These are phyloP conservation scores for Nadsonia starkeyi-henricii DNA, from an alignment of 1,139 yeast genomes.

Conservation along the genomic window DNA sequence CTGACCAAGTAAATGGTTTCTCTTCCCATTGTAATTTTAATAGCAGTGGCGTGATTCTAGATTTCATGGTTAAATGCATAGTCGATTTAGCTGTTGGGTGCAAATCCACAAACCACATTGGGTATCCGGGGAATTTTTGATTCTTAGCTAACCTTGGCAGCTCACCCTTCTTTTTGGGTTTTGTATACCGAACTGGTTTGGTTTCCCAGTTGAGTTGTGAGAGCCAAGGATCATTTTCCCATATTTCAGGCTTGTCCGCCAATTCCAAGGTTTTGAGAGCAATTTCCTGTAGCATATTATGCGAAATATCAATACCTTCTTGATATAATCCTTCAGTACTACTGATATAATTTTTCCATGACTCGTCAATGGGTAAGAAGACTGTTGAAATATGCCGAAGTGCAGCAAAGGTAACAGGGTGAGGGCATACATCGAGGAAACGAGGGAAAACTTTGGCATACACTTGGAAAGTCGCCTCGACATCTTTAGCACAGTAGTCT, in stretches of 20 bases:
- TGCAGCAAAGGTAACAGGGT: slow-evolving; percentile 91
- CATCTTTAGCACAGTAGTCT: slow-evolving; percentile 79
- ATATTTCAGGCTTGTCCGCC: slow-evolving; percentile 22
- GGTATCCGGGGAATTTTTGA: slow-evolving; percentile 80
- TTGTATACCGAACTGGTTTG: slow-evolving; percentile 49
- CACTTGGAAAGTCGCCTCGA: slow-evolving; percentile 57
- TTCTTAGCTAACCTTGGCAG: slow-evolving; percentile 33
- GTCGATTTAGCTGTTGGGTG: slow-evolving; percentile 34
- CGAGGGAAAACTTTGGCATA: slow-evolving; percentile 55
- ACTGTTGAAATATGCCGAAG: slow-evolving; percentile 62
- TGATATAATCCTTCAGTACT: slow-evolving; percentile 57
- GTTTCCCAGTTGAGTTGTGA: slow-evolving; percentile 79
- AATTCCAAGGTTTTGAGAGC: slow-evolving; percentile 45
- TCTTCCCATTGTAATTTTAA: slow-evolving; percentile 78
- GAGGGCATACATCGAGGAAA: slow-evolving; percentile 61
- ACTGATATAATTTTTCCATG: slow-evolving; percentile 62
- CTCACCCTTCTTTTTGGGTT: slow-evolving; percentile 45
- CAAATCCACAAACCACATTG: slow-evolving; percentile 82
- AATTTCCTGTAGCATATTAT: slow-evolving; percentile 41
- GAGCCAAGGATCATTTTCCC: slow-evolving; percentile 66
- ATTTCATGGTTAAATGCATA: slow-evolving; percentile 52
- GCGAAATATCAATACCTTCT: slow-evolving; percentile 42
- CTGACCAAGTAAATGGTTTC: slow-evolving; percentile 68
- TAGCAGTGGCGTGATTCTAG: slow-evolving; percentile 65
- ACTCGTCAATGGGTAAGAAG: slow-evolving; percentile 61